A percentile compares a stretch with the other conserved stretches of the same genome.
phyloP scores from a whole-genome alignment of 2,329 filamentous ascomycete genomes.

The Diaporthe sp. region DNA sequence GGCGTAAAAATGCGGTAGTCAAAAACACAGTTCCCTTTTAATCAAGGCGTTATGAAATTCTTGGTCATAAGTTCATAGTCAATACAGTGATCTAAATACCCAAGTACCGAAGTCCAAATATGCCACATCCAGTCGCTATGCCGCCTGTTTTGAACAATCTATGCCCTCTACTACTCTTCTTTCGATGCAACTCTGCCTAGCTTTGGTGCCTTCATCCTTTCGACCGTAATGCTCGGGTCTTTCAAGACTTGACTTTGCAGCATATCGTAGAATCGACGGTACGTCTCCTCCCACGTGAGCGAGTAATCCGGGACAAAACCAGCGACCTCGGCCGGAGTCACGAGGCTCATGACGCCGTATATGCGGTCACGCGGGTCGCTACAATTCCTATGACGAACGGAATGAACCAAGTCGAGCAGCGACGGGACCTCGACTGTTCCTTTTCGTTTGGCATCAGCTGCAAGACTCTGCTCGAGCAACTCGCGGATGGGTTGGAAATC shows the following conservation, averaged over 20 bases:
- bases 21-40: too few species aligned
- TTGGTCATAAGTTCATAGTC: too few species aligned
- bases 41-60: too few species aligned
- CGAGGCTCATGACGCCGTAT: slow-evolving; percentile 18
- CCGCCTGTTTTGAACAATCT: neutral
- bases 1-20: too few species aligned
- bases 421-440: slow-evolving; percentile 2
- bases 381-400: neutral
- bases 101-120: too few species aligned
- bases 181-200: too few species aligned
- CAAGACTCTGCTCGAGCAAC: slow-evolving; percentile 14
- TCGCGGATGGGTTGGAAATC: slow-evolving; percentile 13
- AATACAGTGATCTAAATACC: neutral
- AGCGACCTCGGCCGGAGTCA: neutral
- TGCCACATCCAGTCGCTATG: neutral
- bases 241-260: neutral
- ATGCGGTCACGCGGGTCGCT: slow-evolving; percentile 17
- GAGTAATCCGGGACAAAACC: slow-evolving; percentile 7
- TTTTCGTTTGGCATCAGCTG: neutral
- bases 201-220: neutral
- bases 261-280: neutral
- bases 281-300: neutral
- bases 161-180: neutral
- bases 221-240: neutral
- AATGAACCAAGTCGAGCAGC: slow-evolving; percentile 11